phyloP scores from a whole-genome alignment of 1,284 basidiomycete species.

The Leccinum variabile region DNA sequence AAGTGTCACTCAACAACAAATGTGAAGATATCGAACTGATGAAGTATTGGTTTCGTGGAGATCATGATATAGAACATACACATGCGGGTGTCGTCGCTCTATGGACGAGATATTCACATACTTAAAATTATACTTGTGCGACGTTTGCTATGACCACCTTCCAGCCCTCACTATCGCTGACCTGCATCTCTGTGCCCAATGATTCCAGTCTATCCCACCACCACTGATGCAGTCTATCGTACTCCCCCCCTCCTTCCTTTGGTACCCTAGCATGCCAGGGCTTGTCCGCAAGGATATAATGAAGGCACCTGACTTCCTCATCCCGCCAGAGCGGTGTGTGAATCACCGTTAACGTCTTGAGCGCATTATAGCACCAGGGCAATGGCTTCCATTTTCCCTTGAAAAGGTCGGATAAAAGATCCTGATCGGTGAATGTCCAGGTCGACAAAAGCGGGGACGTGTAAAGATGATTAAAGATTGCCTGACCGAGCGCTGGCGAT shows the following conservation, averaged over 20 bases:
- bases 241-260: constrained; percentile 38
- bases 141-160: constrained; percentile 53
- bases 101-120: background rate
- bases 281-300: constrained; percentile 76
- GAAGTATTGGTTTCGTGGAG: constrained; percentile 90
- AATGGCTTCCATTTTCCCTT: constrained; percentile 71
- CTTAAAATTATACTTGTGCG: constrained; percentile 24
- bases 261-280: constrained; percentile 62
- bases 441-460: constrained; percentile 68
- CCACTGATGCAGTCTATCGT: constrained; percentile 60
- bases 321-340: constrained; percentile 78
- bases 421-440: constrained; percentile 91
- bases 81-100: background rate
- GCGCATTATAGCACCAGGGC: constrained; percentile 83
- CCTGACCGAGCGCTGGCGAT: constrained; percentile 51
- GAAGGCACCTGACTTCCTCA: constrained; percentile 71
- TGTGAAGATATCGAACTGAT: constrained; percentile 82
- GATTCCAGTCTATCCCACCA: constrained; percentile 75
- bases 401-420: constrained; percentile 84
- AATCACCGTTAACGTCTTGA: constrained; percentile 73
- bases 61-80: constrained; percentile 40
- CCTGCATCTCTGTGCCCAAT: constrained; percentile 48
- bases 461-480: constrained; percentile 60
- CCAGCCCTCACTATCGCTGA: constrained; percentile 49
- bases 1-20: constrained; percentile 8